Evolutionary conservation across 2,329 filamentous ascomycete species (phyloP), one percentile per base, ranked within the genome.

Genomic region (Bipolaris gigantea): DNA sequence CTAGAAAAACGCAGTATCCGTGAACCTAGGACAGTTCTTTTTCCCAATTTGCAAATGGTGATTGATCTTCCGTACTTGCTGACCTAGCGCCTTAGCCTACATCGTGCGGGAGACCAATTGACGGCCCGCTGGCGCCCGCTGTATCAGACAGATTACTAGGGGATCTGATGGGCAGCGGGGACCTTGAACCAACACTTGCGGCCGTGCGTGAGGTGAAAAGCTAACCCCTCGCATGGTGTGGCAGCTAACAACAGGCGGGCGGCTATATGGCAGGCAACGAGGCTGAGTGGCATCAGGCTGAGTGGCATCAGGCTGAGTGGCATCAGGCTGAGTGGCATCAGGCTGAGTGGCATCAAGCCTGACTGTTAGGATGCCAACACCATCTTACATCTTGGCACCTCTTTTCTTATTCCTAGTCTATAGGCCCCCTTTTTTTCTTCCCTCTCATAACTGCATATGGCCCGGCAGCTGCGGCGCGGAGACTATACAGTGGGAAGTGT

Each of bases 401-500:
- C 34, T 16, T 9, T 16, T 36, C 16, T 5, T 18, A 18, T 16
- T 9, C 16, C 34, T 36, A n/a, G n/a, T 36, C n/a, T 36, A 16
- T 16, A 36, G 10, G 4, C 18, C 5, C 34, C 18, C 34, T 36
- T 36, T 16, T 18, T 36, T 36, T n/a, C 34, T 18, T 18, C 34
- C n/a, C 16, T 18, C n/a, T 25, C 7, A 42, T 4, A 25, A 15
- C 10, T 21, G 19, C 30, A n/a, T 42, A 57, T 56, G 53, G 9
- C 35, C 27, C 48, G 36, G 61, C 48, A 34, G 30, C 49, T 59
- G 13, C 42, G 42, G 34, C 46, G 40, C 42, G 49, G 52, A 27
- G 55, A 57, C n/a, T 63, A 63, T 42, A 59, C 51, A 0, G 58
- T 61, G 10, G 58, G 56, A 53, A 61, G 58, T 56, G 43, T 61